Conservation (phyloP, 192 early-diverging fungal genomes). For the Diversispora eburnea region DNA sequence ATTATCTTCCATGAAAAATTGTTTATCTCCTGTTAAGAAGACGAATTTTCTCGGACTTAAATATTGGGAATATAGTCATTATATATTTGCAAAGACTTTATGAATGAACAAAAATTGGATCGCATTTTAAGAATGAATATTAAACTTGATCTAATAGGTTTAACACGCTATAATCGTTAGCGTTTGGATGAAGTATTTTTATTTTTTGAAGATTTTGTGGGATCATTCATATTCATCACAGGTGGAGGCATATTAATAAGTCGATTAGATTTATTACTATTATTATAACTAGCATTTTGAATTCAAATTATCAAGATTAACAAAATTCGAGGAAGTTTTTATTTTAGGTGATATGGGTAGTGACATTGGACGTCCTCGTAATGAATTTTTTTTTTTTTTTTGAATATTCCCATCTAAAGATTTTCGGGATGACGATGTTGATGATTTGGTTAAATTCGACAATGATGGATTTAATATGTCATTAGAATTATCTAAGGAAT, state of each 20-base stretch:
- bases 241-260: constrained; percentile 1
- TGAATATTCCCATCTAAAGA: constrained; percentile 2
- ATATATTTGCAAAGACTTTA: too few relatives aligned
- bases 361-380: not conserved
- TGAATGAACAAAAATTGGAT: too few relatives aligned
- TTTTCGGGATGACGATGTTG: not conserved
- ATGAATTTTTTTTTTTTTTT: not conserved
- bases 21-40: too few relatives aligned
- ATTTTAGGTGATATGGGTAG: constrained; percentile 7
- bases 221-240: constrained; percentile 17
- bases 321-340: not conserved
- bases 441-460: not conserved
- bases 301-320: not conserved
- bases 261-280: constrained; percentile 11
- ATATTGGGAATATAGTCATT: too few relatives aligned
- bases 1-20: too few relatives aligned
- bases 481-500: not conserved
- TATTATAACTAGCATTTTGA: not conserved
- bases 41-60: too few relatives aligned
- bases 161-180: too few relatives aligned
- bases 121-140: too few relatives aligned
- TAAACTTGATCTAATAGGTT: too few relatives aligned
- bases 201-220: not conserved
- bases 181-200: not conserved
- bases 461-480: not conserved